Base-by-base conservation (phyloP, 768 basidiomycete genomes). In the Leucosporidium yakuticum region DNA sequence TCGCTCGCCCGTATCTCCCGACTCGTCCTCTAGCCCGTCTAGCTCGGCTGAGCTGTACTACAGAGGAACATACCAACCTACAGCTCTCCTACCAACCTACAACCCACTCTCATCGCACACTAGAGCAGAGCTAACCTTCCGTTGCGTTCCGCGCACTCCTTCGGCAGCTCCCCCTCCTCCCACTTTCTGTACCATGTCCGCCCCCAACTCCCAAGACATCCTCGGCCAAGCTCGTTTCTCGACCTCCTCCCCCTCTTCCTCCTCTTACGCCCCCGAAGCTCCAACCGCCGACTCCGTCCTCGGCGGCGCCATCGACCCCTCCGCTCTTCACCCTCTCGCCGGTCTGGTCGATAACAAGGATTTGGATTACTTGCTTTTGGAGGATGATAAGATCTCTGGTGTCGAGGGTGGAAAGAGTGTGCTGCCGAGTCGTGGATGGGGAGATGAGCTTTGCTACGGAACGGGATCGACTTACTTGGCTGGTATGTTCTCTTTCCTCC, bases 391-490 rank as follows among this genome's bases (percentile, higher is more conserved):
- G 83, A 87, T 88, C 75, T 91, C 81, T 79, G 86, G 91, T 63
- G 82, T 96, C 69, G 91, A 91, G 77, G 96, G 96, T 60, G 86
- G 90, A 75, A 85, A 83, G 75, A 92, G 90, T 68, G 93, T 94
- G 67, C 85, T 99, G 73, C 93, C 94, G 74, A 90, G 88, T 78
- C 83, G 96, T 82, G 93, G 96, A 71, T 98, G 92, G 94, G 90
- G 91, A 81, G 96, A 99, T 82, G 96, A 99, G 82, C 81, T 99
- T 68, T 97, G 93, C 85, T 97, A 98, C 81, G 96, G 96, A 77
- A 97, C 94, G 76, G 96, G 96, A 71, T 94, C 94, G 74, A 96
- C 93, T 82, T 99, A 99, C 86, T 87, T 99, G 65, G 85, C 89
- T 79, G 95, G 95, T 97, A 78, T 78, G 91, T 87, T 70, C 61